Percentiles rank a stretch among this genome's conserved stretches.
Conservation (phyloP, 2,329 filamentous ascomycete genomes). For the Penicillium sp. region DNA sequence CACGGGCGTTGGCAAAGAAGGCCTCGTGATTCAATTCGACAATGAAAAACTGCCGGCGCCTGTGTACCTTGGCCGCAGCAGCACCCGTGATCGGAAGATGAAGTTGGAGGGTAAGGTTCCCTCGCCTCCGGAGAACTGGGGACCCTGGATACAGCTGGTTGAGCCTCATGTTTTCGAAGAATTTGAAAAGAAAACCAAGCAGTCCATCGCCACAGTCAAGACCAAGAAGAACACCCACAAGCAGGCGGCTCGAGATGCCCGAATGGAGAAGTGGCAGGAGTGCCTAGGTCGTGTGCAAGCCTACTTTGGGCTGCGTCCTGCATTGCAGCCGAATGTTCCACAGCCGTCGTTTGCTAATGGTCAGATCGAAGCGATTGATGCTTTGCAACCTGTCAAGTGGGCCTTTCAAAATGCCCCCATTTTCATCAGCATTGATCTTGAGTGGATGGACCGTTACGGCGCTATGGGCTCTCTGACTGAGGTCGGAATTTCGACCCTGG, state of each 20-base stretch:
- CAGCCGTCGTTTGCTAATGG: conserved; percentile 6
- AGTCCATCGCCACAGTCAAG: conserved; percentile 52
- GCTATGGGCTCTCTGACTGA: conserved; percentile 74
- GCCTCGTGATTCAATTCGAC: conserved; percentile 64
- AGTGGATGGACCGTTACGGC: conserved; percentile 70
- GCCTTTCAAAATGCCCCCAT: conserved; percentile 58
- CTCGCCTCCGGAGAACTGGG: conserved; percentile 11
- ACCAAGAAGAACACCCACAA: conserved; percentile 52
- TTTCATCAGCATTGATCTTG: conserved; percentile 78
- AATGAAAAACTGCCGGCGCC: conserved; percentile 63
- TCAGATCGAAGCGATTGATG: conserved; percentile 39
- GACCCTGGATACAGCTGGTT: neutral
- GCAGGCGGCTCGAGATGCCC: conserved; percentile 48
- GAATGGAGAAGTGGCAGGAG: conserved; percentile 40
- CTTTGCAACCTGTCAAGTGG: conserved; percentile 44
- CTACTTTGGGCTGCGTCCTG: conserved; percentile 65
- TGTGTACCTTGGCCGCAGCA: conserved; percentile 63
- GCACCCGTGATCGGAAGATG: conserved; percentile 46
- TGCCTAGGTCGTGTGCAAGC: conserved; percentile 65
- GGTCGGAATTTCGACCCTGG: conserved; percentile 78
- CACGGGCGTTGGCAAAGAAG: conserved; percentile 54
- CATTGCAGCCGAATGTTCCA: neutral
- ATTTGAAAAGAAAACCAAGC: conserved; percentile 52
- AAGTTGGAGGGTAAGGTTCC: conserved; percentile 39
- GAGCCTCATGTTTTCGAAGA: conserved; percentile 1